Evolutionary conservation across 176 grass and related monocot species (phyloP).

Genomic region (Bonia amplexicaulis): DNA sequence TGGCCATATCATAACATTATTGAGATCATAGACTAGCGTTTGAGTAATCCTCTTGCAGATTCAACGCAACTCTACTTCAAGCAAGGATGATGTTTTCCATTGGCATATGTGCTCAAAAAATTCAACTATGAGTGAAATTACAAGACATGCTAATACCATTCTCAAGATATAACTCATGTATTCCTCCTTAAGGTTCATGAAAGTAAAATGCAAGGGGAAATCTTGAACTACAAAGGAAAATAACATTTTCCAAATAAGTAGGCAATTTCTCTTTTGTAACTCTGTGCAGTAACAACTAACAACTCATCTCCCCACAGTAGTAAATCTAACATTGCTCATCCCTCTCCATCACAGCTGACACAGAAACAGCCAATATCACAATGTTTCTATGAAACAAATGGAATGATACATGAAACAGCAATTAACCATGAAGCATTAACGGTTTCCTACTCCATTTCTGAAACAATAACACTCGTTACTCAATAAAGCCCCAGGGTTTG

Average conservation of each 20-base stretch:
- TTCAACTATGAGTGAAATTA: not conserved
- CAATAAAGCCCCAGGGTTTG: not conserved
- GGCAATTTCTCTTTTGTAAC: not conserved
- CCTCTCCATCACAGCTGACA: not conserved
- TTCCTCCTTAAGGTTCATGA: conserved; percentile 3
- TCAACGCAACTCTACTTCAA: not conserved
- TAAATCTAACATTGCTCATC: not conserved
- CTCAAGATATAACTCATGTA: not conserved
- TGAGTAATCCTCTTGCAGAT: not conserved
- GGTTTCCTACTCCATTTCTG: conserved; percentile 7
- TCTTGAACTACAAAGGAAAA: conserved; percentile 9
- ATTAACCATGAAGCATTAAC: conserved; percentile 5
- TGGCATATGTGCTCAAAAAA: not conserved
- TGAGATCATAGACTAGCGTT: not conserved
- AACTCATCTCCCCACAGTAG: not conserved
- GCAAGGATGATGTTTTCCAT: not conserved
- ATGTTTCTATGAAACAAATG: conserved; percentile 17
- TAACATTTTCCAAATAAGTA: conserved; percentile 17
- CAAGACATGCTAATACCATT: not conserved
- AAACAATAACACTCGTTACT: not conserved
- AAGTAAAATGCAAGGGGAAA: not conserved
- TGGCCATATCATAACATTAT: not conserved
- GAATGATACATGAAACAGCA: not conserved
- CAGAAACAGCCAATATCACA: not conserved
- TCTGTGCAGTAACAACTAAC: not conserved